Conservation (phyloP, 192 early-diverging fungal species). For the Umbelopsis isabellina region DNA sequence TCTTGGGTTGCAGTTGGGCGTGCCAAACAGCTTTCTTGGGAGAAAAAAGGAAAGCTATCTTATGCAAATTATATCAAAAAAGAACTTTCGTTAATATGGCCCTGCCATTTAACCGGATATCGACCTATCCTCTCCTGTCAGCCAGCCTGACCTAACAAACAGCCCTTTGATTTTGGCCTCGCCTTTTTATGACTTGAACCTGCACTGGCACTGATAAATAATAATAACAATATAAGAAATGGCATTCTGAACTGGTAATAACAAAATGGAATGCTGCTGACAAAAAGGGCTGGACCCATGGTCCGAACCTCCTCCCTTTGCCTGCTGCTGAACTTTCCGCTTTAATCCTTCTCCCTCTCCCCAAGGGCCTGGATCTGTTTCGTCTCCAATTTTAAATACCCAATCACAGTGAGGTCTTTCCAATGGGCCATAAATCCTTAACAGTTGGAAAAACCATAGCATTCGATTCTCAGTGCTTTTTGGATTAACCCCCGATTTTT, state of each 20-base stretch:
- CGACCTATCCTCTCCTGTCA: too few relatives aligned
- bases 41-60: too few relatives aligned
- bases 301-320: not conserved
- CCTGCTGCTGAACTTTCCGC: not conserved
- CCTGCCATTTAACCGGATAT: too few relatives aligned
- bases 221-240: too few relatives aligned
- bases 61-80: too few relatives aligned
- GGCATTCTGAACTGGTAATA: too few relatives aligned
- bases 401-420: constrained; percentile 6
- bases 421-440: constrained; percentile 5
- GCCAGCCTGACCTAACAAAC: too few relatives aligned
- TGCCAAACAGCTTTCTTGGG: too few relatives aligned
- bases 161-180: too few relatives aligned
- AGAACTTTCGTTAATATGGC: too few relatives aligned
- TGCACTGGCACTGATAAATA: not conserved
- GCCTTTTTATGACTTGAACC: too few relatives aligned
- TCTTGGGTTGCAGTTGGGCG: not conserved
- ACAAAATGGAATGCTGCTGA: too few relatives aligned
- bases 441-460: constrained; percentile 5
- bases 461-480: not conserved
- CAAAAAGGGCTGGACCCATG: not conserved
- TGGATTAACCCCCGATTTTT: not conserved
- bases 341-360: not conserved
- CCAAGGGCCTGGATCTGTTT: constrained; percentile 14
- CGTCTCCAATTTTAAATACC: constrained; percentile 12